Conservation (phyloP, 129 eudicot genomes). For the Glebionis coronaria region DNA sequence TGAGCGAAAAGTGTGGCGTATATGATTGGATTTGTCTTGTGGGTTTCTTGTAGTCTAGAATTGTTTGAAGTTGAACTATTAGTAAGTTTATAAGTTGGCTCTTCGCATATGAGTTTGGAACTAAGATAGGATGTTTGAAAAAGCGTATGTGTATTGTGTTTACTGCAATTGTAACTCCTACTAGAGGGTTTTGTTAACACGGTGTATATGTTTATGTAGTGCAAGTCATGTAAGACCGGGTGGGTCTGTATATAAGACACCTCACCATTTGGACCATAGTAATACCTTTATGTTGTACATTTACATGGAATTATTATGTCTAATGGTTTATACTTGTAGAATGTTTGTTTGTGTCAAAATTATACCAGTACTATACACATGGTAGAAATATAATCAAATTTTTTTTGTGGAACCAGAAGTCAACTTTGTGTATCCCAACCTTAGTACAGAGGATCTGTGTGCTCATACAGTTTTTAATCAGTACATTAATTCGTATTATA, state of each 20-base stretch:
- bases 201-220: no score
- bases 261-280: background rate
- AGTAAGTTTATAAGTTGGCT: background rate
- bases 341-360: background rate
- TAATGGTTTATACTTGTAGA: background rate
- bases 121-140: no score
- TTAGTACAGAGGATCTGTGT: background rate
- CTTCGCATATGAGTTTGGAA: no score
- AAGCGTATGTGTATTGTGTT: no score
- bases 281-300: background rate
- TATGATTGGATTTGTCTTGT: background rate
- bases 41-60: no score
- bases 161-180: no score
- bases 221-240: no score
- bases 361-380: background rate
- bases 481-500: background rate
- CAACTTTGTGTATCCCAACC: background rate
- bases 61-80: background rate
- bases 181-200: no score
- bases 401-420: conserved; percentile 1
- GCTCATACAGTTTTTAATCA: background rate
- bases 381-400: background rate
- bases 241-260: no score
- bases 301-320: background rate
- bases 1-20: background rate